Conservation (phyloP, 2,329 filamentous ascomycete species). For the Cladophialophora bantiana region DNA sequence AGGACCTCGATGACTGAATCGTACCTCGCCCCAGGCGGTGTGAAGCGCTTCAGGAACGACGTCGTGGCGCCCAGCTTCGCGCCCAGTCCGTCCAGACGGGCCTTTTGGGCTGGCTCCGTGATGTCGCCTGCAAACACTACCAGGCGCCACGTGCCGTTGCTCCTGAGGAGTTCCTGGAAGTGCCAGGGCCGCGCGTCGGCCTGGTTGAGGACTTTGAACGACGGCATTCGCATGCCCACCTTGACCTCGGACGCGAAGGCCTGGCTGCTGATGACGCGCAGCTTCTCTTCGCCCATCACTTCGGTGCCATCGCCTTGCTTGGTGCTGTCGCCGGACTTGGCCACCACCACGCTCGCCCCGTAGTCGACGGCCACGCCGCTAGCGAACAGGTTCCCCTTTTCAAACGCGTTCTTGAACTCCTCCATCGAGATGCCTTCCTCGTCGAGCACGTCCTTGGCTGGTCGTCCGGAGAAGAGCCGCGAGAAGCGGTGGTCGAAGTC, state of each 20-base stretch:
- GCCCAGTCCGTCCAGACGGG: conserved; percentile 56
- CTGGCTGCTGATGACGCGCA: conserved; percentile 31
- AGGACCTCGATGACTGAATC: conserved; percentile 65
- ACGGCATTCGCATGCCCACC: conserved; percentile 47
- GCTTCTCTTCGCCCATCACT: conserved; percentile 43
- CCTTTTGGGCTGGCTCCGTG: conserved; percentile 33
- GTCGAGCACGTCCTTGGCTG: conserved; percentile 66
- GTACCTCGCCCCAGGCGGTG: conserved; percentile 48
- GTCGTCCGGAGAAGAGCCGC: conserved; percentile 63
- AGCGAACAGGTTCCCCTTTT: conserved; percentile 67
- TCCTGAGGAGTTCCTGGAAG: conserved; percentile 47
- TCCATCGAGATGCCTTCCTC: conserved; percentile 67
- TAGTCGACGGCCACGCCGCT: conserved; percentile 67
- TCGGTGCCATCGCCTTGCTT: conserved; percentile 59
- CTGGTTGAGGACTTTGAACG: conserved; percentile 47
- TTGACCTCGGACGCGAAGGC: conserved; percentile 41
- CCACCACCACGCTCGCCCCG: conserved; percentile 61
- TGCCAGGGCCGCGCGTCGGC: conserved; percentile 50
- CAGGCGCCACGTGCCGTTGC: conserved; percentile 49
- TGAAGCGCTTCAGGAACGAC: conserved; percentile 57
- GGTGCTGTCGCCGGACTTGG: conserved; percentile 56
- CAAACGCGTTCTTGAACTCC: conserved; percentile 67
- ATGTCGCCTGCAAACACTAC: conserved; percentile 68
- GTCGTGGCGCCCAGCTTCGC: conserved; percentile 47
- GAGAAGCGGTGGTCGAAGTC: conserved; percentile 65